Evolutionary conservation across 2,329 filamentous ascomycete species (phyloP), one percentile per base, ranked within the genome.

Genomic region (Fusarium redolens): DNA sequence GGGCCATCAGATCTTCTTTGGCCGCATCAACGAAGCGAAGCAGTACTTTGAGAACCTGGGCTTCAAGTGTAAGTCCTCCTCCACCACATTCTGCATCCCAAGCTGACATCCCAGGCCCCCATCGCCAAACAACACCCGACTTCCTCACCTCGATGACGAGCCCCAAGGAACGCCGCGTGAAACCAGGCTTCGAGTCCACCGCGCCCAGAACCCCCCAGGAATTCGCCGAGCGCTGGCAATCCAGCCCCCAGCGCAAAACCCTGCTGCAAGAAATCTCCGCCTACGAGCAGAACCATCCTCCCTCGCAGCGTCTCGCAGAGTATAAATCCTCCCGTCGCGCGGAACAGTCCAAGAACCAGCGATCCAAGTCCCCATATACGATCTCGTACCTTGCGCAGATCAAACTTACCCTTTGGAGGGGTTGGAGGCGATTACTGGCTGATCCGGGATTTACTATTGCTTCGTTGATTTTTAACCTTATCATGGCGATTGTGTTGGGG

Each of bases 1-100:
- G 68, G 92, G 91, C 2, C 86, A 89, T 59, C 91, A 92, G 74
- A 90, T 92, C 60, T 93, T 87, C 81, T 93, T 91, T 72, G 92
- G 92, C 4, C 83, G 82, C 7, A 86, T 85, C 0, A 81, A 83
- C 6, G 83, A 87, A 5, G 91, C 91, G 1, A 90, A 87, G 70
- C 76, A 82, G 7, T 93, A 91, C 78, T 93, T 93, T 75, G 83
- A 89, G 65, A 81, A 85, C 0, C 44, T 78, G 0, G 77, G 77
- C 8, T 78, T 78, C 20, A 64, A 76, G 28, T 78, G 77, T 74
- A 66, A 44, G 75, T 31, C 15, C 20, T 31, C 15, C 20, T 8
- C 7, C 18, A 5, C 2, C 0, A 0, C 3, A 1, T 7, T 3
- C 3, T 1, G 7, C 3, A 22, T 33, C 20, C 9, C 15, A 1